Evolutionary conservation across 1,139 yeast species (phyloP), one percentile per base, ranked within the genome.

Genomic region (Saccharomycopsis crataegensis): DNA sequence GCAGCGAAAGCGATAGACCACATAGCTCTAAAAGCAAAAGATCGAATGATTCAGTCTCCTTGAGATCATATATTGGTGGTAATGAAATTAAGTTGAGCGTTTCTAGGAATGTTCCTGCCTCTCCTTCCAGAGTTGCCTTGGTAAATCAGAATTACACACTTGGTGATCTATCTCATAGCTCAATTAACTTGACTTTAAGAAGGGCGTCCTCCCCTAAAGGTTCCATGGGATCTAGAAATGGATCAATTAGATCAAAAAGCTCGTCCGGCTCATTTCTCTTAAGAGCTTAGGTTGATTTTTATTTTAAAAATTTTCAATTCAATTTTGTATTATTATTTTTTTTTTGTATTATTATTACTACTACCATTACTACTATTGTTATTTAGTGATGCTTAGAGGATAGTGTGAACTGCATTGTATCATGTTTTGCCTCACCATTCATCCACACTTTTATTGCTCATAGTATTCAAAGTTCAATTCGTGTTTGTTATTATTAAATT

Each of bases 81-180:
- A 54, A 49, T 12, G 57, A 54, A 37, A 41, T 53, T 41, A 48
- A 41, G 17, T 48, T 54, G 31, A 54, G 51, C 32, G 17, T 53
- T 11, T 37, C 44, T n/a, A 46, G 17, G 9, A 45, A 17, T 34
- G 8, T 16, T n/a, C n/a, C n/a, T 8, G 16, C 34, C 16, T 43
- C 52, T 28, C 55, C 52, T 12, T 34, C 34, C 9, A 32, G 46
- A 11, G 43, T 9, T 3, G 37, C n/a, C 32, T 9, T 17, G 12
- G 45, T 14, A 6, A 16, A 32, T 38, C 16, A 22, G 12, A 37
- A 34, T 33, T 40, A 50, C 17, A 52, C 51, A 4, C 36, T 37
- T 17, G 53, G 53, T 12, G 50, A 43, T 14, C 32, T 48, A 8
- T 48, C 54, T 6, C 32, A 50, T 41, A 51, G 55, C 32, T 54